Evolutionary conservation across 768 basidiomycete species (phyloP), one percentile per base, ranked within the genome.

Genomic region (Omphalotus guepiniiformis): DNA sequence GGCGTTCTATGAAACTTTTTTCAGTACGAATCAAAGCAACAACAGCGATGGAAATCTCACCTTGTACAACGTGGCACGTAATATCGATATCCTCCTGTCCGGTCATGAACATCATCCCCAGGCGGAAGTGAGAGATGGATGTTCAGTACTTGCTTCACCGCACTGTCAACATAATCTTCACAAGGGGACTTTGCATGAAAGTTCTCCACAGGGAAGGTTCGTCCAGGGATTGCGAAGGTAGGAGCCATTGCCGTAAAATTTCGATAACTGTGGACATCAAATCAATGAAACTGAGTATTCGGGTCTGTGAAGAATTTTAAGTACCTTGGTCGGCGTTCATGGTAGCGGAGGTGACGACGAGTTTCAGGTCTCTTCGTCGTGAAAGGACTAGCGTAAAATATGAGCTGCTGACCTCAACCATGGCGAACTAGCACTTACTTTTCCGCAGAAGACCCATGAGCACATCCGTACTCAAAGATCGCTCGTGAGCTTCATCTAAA

Each of bases 301-400:
- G n/a, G n/a, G n/a, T n/a, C n/a, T n/a, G n/a, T n/a, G n/a, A n/a
- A n/a, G n/a, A n/a, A n/a, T n/a, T n/a, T n/a, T n/a, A n/a, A n/a
- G 53, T n/a, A n/a, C 88, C 93, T 82, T 99, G 98, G 40, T 96
- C 93, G 1, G 96, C 90, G 62, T 99, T 99, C 96, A 99, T 99
- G 3, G 96, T 99, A 2, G 96, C 96, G 6, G 96, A 98, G 1
- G 96, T 98, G 30, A 99, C 93, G 54, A 99, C 93, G 35, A 99
- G 80, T 64, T 93, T 98, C 35, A 98, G 71, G 62, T 99, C 96
- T 47, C 94, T 74, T 50, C 96, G 74, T 3, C 96, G 80, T 1
- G 93, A 93, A 19, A 99, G 69, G 57, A 93, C 84, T 89, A 50
- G 23, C 6, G 27, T 22, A 39, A 40, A 30, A 25, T 3, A 41